Evolutionary conservation across 768 basidiomycete species (phyloP), one percentile per base, ranked within the genome.

Genomic region (Symmetrospora coprosmae): DNA sequence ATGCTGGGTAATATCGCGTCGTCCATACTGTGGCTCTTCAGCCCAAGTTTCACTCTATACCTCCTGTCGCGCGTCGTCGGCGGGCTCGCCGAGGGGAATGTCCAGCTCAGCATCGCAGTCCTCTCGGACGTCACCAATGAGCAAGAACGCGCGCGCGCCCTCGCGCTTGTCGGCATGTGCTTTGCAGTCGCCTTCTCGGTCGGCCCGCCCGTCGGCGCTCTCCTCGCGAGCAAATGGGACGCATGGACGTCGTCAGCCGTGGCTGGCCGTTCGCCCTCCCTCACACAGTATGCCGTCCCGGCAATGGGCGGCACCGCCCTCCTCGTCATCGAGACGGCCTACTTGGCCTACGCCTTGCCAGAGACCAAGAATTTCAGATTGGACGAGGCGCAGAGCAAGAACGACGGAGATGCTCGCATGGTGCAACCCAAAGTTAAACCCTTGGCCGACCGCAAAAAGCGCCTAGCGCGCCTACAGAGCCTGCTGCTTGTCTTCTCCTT

Each of bases 1-100:
- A 94, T 99, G 91, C 75, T 85, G 55, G 92, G 92, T 23, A 99
- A 99, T 71, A 81, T 97, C 13, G 72, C 87, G 21, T 91, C 87
- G n/a, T 89, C 88, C 1, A 65, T 85, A 17, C 76, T 92, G 81
- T 91, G 73, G 66, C 83, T 77, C 7, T 27, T 48, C 6, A 27
- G 25, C 17, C 40, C 28, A n/a, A 34, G 33, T 48, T 53, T 62
- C 30, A 58, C 45, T 8, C 16, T 59, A 5, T 43, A 59, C 27
- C 58, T n/a, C n/a, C 19, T 35, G 28, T 45, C n/a, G 1, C 81
- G 92, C 14, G 77, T 96, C 4, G 82, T 97, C 34, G 91, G 91
- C 9, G 92, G 92, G 2, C 76, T 96, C 8, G 88, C 86, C 68
- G 92, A 99, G 75, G 92, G 92, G 43, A 99, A 99, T 69, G 92